These are phyloP conservation scores for Perkinsus olseni DNA, from an alignment of 169 alveolate genomes.

Conservation along the genomic window DNA sequence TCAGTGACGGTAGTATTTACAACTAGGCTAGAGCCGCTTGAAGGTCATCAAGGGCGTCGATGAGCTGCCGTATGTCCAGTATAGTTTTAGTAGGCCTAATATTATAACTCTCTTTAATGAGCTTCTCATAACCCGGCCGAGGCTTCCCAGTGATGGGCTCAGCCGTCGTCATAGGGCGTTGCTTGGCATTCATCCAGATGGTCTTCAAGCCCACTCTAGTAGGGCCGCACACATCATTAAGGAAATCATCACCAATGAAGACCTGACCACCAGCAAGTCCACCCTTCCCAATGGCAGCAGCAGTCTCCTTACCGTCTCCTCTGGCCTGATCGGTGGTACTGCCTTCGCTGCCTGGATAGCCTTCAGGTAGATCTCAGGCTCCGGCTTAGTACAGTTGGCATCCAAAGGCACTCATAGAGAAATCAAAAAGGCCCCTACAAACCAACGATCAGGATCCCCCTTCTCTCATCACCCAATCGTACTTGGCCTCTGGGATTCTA, in stretches of 20 bases:
- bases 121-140: neutral
- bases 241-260: neutral
- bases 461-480: neutral
- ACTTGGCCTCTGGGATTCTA: neutral
- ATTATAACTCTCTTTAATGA: neutral
- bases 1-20: neutral
- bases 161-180: neutral
- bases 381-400: neutral
- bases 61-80: neutral
- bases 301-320: neutral
- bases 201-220: neutral
- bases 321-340: neutral
- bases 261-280: too few relatives aligned
- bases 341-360: neutral
- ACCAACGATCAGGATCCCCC: neutral
- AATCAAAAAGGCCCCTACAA: neutral
- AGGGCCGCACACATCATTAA: neutral
- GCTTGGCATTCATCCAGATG: neutral
- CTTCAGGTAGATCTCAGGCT: neutral
- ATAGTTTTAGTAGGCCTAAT: neutral
- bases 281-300: too few relatives aligned
- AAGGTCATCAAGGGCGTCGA: neutral
- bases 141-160: neutral
- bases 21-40: neutral
- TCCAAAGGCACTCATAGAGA: neutral